Conservation (phyloP, 2,329 filamentous ascomycete genomes). For the Botrytis pseudocinerea region DNA sequence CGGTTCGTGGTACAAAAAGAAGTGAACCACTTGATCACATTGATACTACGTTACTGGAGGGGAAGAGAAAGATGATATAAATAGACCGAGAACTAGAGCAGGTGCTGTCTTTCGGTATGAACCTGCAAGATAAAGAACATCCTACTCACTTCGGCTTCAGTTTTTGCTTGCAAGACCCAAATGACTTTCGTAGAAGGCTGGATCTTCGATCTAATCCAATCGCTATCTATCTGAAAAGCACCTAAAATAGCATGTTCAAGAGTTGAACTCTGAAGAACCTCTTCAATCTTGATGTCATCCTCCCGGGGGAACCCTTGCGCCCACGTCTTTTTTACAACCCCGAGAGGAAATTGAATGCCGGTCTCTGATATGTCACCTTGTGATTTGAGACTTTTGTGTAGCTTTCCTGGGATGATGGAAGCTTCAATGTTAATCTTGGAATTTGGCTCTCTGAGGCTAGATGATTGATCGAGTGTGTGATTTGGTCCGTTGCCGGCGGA, state of each 20-base stretch:
- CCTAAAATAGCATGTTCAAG: slow-evolving; percentile 79
- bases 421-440: background rate
- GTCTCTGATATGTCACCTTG: slow-evolving; percentile 15
- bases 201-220: slow-evolving; percentile 57
- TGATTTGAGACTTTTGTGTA: background rate
- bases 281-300: slow-evolving; percentile 84
- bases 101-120: background rate
- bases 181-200: slow-evolving; percentile 62
- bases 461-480: background rate
- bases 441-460: background rate
- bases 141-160: slow-evolving; percentile 52
- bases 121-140: background rate
- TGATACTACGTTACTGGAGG: background rate
- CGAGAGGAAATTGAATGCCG: slow-evolving; percentile 45
- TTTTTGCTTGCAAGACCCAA: slow-evolving; percentile 57
- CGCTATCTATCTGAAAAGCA: slow-evolving; percentile 81
- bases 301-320: slow-evolving; percentile 60
- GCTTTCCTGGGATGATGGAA: background rate
- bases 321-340: slow-evolving; percentile 81
- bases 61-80: background rate
- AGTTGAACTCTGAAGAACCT: slow-evolving; percentile 72
- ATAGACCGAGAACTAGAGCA: background rate
- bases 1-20: background rate
- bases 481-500: background rate
- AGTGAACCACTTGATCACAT: background rate